Evolutionary conservation across 352 stramenopile species (phyloP).

Genomic region (Thraustochytrium aureum): DNA sequence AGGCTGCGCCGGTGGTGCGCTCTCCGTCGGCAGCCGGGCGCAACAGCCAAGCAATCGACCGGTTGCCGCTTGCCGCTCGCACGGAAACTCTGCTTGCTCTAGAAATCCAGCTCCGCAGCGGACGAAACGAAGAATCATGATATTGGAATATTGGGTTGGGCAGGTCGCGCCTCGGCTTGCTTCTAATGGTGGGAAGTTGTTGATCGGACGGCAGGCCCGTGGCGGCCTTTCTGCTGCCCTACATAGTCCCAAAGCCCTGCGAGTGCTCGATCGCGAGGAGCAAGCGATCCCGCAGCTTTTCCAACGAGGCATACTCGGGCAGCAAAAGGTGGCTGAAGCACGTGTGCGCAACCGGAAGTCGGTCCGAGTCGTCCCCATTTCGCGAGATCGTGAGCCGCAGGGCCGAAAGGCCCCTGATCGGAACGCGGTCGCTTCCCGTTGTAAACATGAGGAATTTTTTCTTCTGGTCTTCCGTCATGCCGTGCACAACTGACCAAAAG

Average conservation of each 20-base stretch:
- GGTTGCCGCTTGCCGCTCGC: too few relatives aligned
- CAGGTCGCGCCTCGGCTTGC: too few relatives aligned
- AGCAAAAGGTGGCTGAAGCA: slow-evolving; percentile 78
- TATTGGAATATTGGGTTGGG: too few relatives aligned
- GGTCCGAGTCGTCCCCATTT: slow-evolving; percentile 68
- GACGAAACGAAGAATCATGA: too few relatives aligned
- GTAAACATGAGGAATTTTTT: slow-evolving; percentile 73
- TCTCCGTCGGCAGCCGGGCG: too few relatives aligned
- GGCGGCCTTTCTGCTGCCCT: too few relatives aligned
- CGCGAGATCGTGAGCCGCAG: slow-evolving; percentile 70
- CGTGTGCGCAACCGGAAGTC: slow-evolving; percentile 75
- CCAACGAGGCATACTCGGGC: slow-evolving; percentile 68
- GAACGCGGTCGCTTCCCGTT: slow-evolving; percentile 68
- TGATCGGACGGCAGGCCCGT: too few relatives aligned
- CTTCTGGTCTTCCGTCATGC: slow-evolving; percentile 63
- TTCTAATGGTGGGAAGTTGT: too few relatives aligned
- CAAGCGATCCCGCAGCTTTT: slow-evolving; percentile 67
- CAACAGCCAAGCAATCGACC: too few relatives aligned
- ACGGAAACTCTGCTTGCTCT: too few relatives aligned
- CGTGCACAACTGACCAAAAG: slow-evolving; percentile 72
- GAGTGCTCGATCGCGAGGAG: slow-evolving; percentile 71
- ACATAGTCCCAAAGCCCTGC: slow-evolving; percentile 71
- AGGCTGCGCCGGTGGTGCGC: too few relatives aligned
- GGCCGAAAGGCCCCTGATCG: slow-evolving; percentile 68
- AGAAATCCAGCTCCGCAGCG: too few relatives aligned